Evolutionary conservation across 2,329 filamentous ascomycete genomes (phyloP), one percentile per base, ranked within the genome.

Genomic region (Venturia pyrina): DNA sequence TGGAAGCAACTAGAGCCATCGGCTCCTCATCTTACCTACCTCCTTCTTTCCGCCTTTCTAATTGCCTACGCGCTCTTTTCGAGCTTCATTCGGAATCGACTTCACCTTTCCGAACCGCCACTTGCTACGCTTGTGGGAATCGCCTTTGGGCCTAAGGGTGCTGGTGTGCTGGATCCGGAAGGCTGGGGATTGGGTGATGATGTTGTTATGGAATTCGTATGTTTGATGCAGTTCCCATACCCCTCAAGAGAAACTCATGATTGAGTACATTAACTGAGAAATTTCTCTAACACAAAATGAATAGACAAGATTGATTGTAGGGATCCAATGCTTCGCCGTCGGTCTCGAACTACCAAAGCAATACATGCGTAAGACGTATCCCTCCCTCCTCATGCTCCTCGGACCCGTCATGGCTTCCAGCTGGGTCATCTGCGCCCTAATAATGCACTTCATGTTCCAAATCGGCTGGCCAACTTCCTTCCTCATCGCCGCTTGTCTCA

Each of bases 401-500:
- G 81, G 80, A 0, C 81, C 81, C 0, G 80, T 83, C 64, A 84
- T 84, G 82, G 73, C 76, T 0, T 78, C 79, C 62, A 77, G 79
- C 60, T 81, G 79, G 79, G 68, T 80, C 28, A 74, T 82, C 28
- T 80, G 80, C 66, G 76, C 80, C 1, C 67, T 76, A 0, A 80
- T 84, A 67, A 76, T 82, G 21, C 74, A 74, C 46, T 68, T 78
- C 1, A 73, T 85, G 4, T 81, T 85, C 70, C 67, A 77, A 5
- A 80, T 77, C 0, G 75, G 78, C 61, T 69, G 79, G 40, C 70
- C 78, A 0, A 81, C 81, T 0, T 79, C 82, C 0, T 70, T 84
- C 48, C 77, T 82, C 5, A 79, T 85, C 32, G 79, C 79, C 0
- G 83, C 83, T 3, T 85, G 82, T 69, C 75, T 85, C 1, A 83